Base-by-base conservation (phyloP, 2,329 filamentous ascomycete species). In the Eutypa lata region DNA sequence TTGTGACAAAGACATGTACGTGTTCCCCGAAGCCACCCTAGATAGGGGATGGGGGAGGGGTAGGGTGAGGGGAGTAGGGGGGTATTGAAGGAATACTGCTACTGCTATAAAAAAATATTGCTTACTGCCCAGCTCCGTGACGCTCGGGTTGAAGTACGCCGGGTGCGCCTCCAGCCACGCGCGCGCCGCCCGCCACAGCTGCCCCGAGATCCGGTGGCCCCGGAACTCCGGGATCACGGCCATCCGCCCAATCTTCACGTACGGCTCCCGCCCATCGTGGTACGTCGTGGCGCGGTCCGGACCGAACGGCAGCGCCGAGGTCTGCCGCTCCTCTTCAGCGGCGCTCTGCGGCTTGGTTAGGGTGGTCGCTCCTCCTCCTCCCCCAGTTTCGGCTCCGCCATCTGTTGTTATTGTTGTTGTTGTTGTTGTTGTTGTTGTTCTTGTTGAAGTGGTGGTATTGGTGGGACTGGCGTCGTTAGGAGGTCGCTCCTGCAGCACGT, bases 231-330 rank as follows among this genome's bases (percentile, higher is more conserved):
- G 72, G 14, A 89, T 60, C 0, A 94, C 86, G 0, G 90, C 89
- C 26, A 97, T 76, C 1, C 90, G 82, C 5, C 90, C 90, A 2
- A 97, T 72, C 72, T 93, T 95, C 57, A 96, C 76, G 69, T 93
- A 96, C 0, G 89, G 84, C 64, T 95, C 90, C 37, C 75, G 65
- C 7, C 80, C 81, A 63, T 88, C 78, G 65, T 83, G 80, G 58
- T 78, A 73, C 48, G 71, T 77, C 40, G 79, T 83, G 44, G 69
- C 61, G 3, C 76, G 71, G 64, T 82, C 78, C 10, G 21, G 22
- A n/a, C 61, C 61, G 47, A 59, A 62, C 16, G 61, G 59, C 33
- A 61, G 22, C 3, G 53, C 54, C 8, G 42, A 62, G 19, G 56
- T 68, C 59, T 57, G 58, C 11, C 61, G 61, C 47, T 57, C 53